Evolutionary conservation across 2,329 filamentous ascomycete species (phyloP), one percentile per base, ranked within the genome.

Genomic region (Sarocladiaceae sp.): DNA sequence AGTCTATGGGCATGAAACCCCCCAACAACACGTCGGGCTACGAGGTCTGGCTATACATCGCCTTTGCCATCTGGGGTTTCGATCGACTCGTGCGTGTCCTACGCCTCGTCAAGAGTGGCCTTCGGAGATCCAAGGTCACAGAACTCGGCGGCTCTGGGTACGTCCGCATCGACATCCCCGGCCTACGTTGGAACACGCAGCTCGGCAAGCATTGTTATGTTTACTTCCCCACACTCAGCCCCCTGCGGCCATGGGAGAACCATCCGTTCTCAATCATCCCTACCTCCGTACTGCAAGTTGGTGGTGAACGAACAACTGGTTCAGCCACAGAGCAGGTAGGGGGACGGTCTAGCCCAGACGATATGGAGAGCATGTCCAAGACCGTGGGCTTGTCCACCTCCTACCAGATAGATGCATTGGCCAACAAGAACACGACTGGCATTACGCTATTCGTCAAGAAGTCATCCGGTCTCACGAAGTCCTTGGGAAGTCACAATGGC

Each of bases 221-320:
- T 0, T 74, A 73, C 52, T 75, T 78, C 50, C 73, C 74, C 0
- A 67, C 65, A 0, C 51, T 74, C 2, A 64, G 45, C n/a, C 53
- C 49, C 2, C 51, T 56, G 48, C 57, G 62, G 7, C 51, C 58
- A 0, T 78, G 73, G 73, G 72, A 77, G 52, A 77, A 72, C 35
- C 75, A 78, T 51, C 74, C 74, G 0, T 78, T 78, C 51, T 74
- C 70, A 1, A 52, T 73, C 20, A 47, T 62, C 2, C 53, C 55
- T 18, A 63, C 60, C 13, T 39, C 49, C 13, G 15, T 56, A 35
- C 47, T 60, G 39, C 33, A 13, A 29, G 26, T 29, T 29, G n/a
- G n/a, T n/a, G n/a, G n/a, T n/a, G n/a, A n/a, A n/a, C n/a, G n/a
- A n/a, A n/a, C n/a, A n/a, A n/a, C n/a, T n/a, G n/a, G n/a, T n/a